phyloP scores from a whole-genome alignment of 805 yeast genomes.

The Candida maltosa region DNA sequence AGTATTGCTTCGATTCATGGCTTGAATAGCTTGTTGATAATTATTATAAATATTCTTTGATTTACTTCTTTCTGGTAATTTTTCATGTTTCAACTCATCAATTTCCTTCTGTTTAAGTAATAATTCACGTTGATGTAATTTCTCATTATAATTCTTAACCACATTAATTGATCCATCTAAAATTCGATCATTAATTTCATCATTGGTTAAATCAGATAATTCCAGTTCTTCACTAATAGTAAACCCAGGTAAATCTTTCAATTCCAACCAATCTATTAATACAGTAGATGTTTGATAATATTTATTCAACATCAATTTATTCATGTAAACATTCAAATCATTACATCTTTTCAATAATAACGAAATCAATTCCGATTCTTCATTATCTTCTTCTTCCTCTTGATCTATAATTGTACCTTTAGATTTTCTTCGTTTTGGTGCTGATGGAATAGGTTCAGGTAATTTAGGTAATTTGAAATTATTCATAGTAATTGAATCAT shows the following conservation, averaged over 20 bases:
- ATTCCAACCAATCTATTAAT: conserved; percentile 28
- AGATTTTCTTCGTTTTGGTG: no score
- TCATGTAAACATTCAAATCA: conserved; percentile 26
- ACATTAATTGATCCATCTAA: conserved; percentile 18
- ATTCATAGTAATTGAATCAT: no score
- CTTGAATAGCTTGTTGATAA: conserved; percentile 22
- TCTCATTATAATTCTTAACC: conserved; percentile 15
- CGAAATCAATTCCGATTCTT: conserved; percentile 5
- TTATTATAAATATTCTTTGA: conserved; percentile 30
- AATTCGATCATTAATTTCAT: conserved; percentile 16
- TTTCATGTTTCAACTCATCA: conserved; percentile 4
- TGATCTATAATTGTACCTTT: conserved; percentile 10
- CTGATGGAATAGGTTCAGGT: conserved; percentile 28
- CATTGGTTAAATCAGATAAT: conserved; percentile 11
- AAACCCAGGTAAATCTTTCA: conserved; percentile 27
- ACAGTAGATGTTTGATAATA: conserved; percentile 23
- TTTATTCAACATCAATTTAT: conserved; percentile 17
- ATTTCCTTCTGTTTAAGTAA: conserved; percentile 1
- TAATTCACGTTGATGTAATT: conserved; percentile 7
- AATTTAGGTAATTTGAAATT: conserved; percentile 23
- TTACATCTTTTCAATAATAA: conserved; percentile 20
- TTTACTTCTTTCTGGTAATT: conserved; percentile 17
- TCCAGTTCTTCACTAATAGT: conserved; percentile 12
- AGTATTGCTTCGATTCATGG: conserved; percentile 1
- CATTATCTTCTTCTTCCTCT: conserved; percentile 6